Percentiles rank a stretch among this genome's conserved stretches.
phyloP scores from a whole-genome alignment of 306 rosid genomes.

The Rosa rugosa region DNA sequence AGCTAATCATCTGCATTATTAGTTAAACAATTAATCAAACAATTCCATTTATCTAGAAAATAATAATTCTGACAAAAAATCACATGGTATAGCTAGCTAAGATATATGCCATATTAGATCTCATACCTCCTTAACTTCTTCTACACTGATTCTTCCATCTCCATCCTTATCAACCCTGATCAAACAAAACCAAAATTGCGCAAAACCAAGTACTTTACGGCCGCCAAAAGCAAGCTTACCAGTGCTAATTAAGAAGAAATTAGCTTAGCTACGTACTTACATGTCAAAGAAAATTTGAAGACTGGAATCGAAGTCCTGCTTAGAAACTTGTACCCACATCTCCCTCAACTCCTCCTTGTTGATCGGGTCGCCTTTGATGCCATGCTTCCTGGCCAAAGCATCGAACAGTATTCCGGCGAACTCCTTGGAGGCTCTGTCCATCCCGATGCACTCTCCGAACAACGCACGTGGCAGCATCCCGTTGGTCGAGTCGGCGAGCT shows the following conservation, averaged over 20 bases:
- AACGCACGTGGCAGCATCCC: constrained; percentile 48
- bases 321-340: constrained; percentile 70
- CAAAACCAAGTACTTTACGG: background rate
- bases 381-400: constrained; percentile 50
- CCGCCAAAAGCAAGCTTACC: background rate
- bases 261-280: constrained; percentile 23
- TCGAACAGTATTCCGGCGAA: constrained; percentile 61
- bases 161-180: constrained; percentile 73
- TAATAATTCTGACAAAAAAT: background rate
- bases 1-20: constrained; percentile 50
- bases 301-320: constrained; percentile 64
- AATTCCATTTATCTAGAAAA: background rate
- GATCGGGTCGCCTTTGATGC: constrained; percentile 44
- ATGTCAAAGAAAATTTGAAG: constrained; percentile 73
- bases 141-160: constrained; percentile 65
- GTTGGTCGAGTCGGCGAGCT: constrained; percentile 37
- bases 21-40: background rate
- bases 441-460: constrained; percentile 66
- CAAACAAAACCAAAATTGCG: background rate
- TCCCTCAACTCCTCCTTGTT: constrained; percentile 54
- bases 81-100: constrained; percentile 8
- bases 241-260: background rate
- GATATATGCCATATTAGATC: too few species aligned
- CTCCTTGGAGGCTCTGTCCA: constrained; percentile 57
- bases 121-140: constrained; percentile 56